Base-by-base conservation (phyloP, 306 rosid species). In the Quillaja saponaria region DNA sequence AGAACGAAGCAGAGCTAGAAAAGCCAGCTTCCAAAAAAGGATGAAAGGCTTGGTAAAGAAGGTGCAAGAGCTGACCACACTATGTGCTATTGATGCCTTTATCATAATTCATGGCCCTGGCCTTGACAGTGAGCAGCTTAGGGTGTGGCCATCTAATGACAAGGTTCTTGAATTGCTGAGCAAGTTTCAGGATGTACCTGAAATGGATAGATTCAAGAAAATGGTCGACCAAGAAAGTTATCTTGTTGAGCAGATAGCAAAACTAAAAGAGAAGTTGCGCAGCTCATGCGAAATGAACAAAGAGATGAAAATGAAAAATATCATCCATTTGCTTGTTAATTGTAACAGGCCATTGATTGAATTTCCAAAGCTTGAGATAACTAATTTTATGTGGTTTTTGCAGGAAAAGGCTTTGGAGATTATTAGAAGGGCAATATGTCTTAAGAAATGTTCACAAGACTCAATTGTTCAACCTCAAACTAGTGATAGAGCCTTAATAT, bases 101-200 rank as follows among this genome's bases (percentile, higher is more conserved):
- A 35, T 19, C 0, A 1, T 55, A 10, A 18, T 55, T 35, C 2
- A 7, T 40, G 56, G 61, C 4, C 66, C 63, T 1, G 56, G 61
- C 5, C 66, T 57, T 1, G 61, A 55, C 6, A 66, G 67, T n/a
- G 6, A 13, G 0, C 8, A 1, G 0, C 68, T 75, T 41, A 14
- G 5, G 21, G 56, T 38, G 6, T 70, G 73, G 69, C 76, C 76
- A 51, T 63, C 76, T 0, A 13, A 0, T n/a, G 20, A 6, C 0
- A 13, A 5, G 1, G 44, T 64, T 13, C 6, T 6, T 13, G 12
- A 58, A 3, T n/a, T 69, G 4, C 12, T 63, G 0, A 21, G 10
- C 0, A 35, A 10, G 50, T 34, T 61, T 13, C 34, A 61, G 8
- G 10, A 41, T 13, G 4, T 15, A 13, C n/a, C 61, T 6, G n/a